phyloP scores from a whole-genome alignment of 116 monocot species.

The Posidonia oceanica region DNA sequence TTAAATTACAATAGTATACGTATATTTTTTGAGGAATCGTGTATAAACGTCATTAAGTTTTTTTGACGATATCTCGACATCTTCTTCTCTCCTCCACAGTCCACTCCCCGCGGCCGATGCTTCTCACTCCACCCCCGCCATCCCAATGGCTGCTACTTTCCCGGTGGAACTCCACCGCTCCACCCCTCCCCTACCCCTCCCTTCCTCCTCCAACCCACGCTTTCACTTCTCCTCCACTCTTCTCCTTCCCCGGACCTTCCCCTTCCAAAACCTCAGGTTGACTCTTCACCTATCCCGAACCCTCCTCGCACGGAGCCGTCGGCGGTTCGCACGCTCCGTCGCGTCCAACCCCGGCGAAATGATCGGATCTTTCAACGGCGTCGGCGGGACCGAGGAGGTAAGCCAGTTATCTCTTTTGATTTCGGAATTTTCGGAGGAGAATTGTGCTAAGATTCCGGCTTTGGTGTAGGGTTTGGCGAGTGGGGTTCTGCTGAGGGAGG shows the following conservation, averaged over 20 bases:
- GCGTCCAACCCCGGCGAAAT: conserved; percentile 1
- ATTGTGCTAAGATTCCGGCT: not conserved
- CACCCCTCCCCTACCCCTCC: not conserved
- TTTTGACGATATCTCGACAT: too few species aligned
- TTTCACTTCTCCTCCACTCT: not conserved
- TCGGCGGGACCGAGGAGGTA: not conserved
- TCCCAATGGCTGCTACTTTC: not conserved
- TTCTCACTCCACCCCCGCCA: not conserved
- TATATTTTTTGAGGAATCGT: too few species aligned
- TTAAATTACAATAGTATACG: too few species aligned
- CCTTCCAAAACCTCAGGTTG: not conserved
- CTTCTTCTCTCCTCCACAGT: too few species aligned
- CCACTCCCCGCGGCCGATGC: too few species aligned
- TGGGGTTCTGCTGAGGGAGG: not conserved
- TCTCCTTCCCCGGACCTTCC: not conserved
- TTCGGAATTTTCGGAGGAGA: not conserved
- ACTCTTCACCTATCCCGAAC: not conserved
- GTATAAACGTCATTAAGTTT: too few species aligned
- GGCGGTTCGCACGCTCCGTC: not conserved
- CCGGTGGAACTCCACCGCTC: conserved; percentile 4
- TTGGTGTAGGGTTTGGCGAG: not conserved
- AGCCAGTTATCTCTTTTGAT: not conserved
- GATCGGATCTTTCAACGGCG: not conserved
- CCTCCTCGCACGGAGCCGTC: not conserved
- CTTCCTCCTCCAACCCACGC: not conserved